These are phyloP conservation scores for Cyclotella baltica DNA, from an alignment of 108 stramenopile species.

Conservation along the genomic window DNA sequence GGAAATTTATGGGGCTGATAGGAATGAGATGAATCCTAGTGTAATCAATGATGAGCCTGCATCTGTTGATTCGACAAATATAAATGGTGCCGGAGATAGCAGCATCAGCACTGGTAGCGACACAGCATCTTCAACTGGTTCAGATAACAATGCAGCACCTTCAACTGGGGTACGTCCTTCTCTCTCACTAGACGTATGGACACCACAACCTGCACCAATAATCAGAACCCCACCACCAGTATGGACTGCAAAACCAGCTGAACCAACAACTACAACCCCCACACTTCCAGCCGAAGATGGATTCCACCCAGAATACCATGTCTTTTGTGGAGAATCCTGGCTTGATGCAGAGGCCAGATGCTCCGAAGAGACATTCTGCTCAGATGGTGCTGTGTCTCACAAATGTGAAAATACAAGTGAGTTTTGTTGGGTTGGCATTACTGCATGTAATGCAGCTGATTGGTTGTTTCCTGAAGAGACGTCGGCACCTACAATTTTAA, in stretches of 20 bases:
- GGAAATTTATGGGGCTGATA: constrained; percentile 38
- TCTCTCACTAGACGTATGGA: constrained; percentile 3
- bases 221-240: constrained; percentile 5
- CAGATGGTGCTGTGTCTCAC: constrained; percentile 39
- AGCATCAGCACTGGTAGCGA: background rate
- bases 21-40: constrained; percentile 10
- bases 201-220: constrained; percentile 11
- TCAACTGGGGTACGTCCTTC: background rate
- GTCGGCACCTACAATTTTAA: background rate
- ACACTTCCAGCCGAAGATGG: background rate
- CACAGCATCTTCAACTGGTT: background rate
- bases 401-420: constrained; percentile 20
- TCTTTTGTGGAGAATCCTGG: constrained; percentile 42
- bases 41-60: background rate
- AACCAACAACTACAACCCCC: constrained; percentile 1
- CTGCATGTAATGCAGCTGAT: constrained; percentile 40
- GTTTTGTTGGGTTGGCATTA: constrained; percentile 42
- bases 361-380: constrained; percentile 47
- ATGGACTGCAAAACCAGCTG: constrained; percentile 12
- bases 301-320: constrained; percentile 19
- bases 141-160: background rate
- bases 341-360: constrained; percentile 32
- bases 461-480: constrained; percentile 14
- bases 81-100: background rate
- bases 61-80: background rate